These are phyloP conservation scores for Ogataea dorogensis DNA, from an alignment of 805 yeast genomes.

Conservation along the genomic window DNA sequence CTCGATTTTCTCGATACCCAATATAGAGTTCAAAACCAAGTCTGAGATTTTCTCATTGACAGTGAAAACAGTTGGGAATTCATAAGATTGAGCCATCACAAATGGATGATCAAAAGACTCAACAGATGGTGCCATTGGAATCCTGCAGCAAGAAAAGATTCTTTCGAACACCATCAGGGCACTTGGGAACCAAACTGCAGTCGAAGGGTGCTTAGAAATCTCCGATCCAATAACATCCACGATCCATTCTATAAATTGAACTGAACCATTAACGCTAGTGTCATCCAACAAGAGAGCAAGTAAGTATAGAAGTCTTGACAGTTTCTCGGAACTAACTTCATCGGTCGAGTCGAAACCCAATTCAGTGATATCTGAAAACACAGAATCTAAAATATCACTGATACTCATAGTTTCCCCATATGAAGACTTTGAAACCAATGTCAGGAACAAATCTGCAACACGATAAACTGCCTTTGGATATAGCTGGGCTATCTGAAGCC, in stretches of 20 bases:
- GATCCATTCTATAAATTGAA: slow-evolving; percentile 37
- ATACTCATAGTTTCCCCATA: slow-evolving; percentile 35
- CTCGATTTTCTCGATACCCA: slow-evolving; percentile 40
- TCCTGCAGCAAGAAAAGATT: slow-evolving; percentile 47
- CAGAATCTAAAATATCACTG: slow-evolving; percentile 36
- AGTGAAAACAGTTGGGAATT: slow-evolving; percentile 20
- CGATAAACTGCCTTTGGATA: slow-evolving; percentile 38
- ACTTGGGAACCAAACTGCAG: slow-evolving; percentile 57
- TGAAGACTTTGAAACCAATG: slow-evolving; percentile 34
- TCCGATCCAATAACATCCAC: slow-evolving; percentile 36
- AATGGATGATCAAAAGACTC: slow-evolving; percentile 29
- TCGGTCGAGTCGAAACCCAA: slow-evolving; percentile 32
- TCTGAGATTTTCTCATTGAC: slow-evolving; percentile 26
- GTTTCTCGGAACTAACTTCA: slow-evolving; percentile 21
- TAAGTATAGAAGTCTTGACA: slow-evolving; percentile 43
- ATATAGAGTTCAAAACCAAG: slow-evolving; percentile 43
- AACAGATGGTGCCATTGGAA: slow-evolving; percentile 50
- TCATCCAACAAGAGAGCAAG: slow-evolving; percentile 44
- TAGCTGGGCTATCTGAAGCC: slow-evolving; percentile 42
- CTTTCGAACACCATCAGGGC: slow-evolving; percentile 56
- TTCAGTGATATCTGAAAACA: slow-evolving; percentile 35
- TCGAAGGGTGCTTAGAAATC: slow-evolving; percentile 37
- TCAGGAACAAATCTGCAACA: slow-evolving; percentile 40
- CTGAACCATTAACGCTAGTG: slow-evolving; percentile 36
- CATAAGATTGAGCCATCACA: slow-evolving; percentile 16